These are phyloP conservation scores for Suillus lakei DNA, from an alignment of 768 basidiomycete species.

Conservation along the genomic window DNA sequence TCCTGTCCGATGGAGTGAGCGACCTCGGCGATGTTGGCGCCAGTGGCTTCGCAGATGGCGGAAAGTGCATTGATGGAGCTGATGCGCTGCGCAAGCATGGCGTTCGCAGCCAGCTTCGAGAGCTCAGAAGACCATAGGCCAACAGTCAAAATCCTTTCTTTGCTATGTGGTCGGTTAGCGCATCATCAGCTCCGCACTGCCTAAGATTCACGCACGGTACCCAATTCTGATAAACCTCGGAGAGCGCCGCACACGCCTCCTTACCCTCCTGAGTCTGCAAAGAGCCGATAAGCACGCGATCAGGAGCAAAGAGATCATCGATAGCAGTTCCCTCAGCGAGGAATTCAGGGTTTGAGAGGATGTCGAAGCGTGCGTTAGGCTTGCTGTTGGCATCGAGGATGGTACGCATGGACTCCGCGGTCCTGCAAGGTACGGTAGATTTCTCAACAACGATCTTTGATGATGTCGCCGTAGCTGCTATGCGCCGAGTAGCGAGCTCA, in stretches of 20 bases:
- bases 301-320: slow-evolving; percentile 82
- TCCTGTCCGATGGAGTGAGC: slow-evolving; percentile 94
- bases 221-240: slow-evolving; percentile 94
- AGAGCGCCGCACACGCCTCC: slow-evolving; percentile 76
- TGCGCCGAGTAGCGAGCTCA: slow-evolving; percentile 94
- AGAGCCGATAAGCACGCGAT: slow-evolving; percentile 97
- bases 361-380: slow-evolving; percentile 90
- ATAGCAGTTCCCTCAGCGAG: slow-evolving; percentile 99
- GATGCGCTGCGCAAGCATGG: slow-evolving; percentile 99
- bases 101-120: slow-evolving; percentile 98
- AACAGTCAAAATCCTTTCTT: slow-evolving; percentile 85
- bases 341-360: slow-evolving; percentile 99
- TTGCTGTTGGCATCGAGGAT: slow-evolving; percentile 99
- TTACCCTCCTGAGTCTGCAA: slow-evolving; percentile 88
- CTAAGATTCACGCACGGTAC: slow-evolving; percentile 69
- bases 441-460: slow-evolving; percentile 99
- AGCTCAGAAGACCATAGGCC: slow-evolving; percentile 99
- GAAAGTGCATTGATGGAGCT: slow-evolving; percentile 98
- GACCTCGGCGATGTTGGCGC: slow-evolving; percentile 98
- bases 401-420: slow-evolving; percentile 98
- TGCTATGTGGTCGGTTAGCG: slow-evolving; percentile 40
- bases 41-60: slow-evolving; percentile 98
- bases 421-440: slow-evolving; percentile 98
- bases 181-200: slow-evolving; percentile 11
- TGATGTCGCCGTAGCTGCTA: slow-evolving; percentile 87